Conservation (phyloP, 129 eudicot genomes). For the Ambrosia trifida region DNA sequence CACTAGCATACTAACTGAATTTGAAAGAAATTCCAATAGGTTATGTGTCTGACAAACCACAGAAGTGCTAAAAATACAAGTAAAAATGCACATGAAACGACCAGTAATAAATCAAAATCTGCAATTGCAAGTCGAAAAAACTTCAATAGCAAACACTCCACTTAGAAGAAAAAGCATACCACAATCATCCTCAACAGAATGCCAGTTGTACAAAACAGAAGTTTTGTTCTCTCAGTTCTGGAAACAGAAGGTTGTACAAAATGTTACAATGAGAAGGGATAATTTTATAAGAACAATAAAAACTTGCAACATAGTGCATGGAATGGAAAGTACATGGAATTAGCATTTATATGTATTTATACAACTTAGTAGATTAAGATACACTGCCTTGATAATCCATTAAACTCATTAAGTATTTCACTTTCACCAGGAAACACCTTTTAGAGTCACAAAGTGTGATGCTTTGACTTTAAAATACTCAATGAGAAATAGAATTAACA, state of each 20-base stretch:
- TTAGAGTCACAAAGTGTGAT: neutral
- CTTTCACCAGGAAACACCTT: neutral
- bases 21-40: too few relatives aligned
- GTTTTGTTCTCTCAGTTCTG: constrained; percentile 95
- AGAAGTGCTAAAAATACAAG: too few relatives aligned
- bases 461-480: neutral
- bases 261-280: constrained; percentile 12
- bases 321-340: neutral
- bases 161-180: constrained; percentile 48
- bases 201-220: constrained; percentile 98
- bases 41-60: too few relatives aligned
- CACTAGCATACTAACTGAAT: too few relatives aligned
- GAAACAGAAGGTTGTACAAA: constrained; percentile 5
- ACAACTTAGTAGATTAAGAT: constrained; percentile 4
- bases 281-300: neutral
- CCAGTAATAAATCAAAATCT: neutral
- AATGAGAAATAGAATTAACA: too few relatives aligned
- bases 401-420: neutral
- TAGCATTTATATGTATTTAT: neutral
- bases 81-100: constrained; percentile 2
- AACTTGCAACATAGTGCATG: constrained; percentile 11
- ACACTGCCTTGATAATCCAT: constrained; percentile 12
- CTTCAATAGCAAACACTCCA: constrained; percentile 1
- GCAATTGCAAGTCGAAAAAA: constrained; percentile 15
- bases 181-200: constrained; percentile 86